Base-by-base conservation (phyloP, 495 filamentous ascomycete genomes). In the Podospora pseudopauciseta region DNA sequence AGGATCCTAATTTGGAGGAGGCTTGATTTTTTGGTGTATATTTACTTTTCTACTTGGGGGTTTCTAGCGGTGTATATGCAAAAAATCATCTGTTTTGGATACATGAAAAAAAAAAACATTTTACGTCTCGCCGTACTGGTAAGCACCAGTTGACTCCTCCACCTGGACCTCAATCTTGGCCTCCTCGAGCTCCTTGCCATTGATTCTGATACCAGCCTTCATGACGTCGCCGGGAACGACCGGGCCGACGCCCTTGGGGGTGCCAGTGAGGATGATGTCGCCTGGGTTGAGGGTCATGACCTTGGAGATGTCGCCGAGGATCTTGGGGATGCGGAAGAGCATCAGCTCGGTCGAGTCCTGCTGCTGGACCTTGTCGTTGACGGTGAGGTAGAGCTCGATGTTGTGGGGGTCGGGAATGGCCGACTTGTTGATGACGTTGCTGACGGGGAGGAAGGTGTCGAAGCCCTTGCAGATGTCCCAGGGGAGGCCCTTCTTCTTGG, bases 391-490 rank as follows among this genome's bases (percentile, higher is more conserved):
- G 58, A 99, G 83, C 78, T 94, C 90, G 55, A 91, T 89, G 68
- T 92, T 86, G 74, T 97, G 92, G 44, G 95, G 95, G 82, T 97
- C 88, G 16, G 91, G 89, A 69, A 98, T 91, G 65, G 80, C 80
- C 20, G 86, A 82, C 80, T 93, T 95, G 56, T 86, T 78, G 68
- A 99, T 97, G 65, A 89, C 83, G 55, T 89, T 80, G 70, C 87
- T 90, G 68, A 99, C 85, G 60, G 95, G 95, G 11, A 94, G 84
- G 84, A 99, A 99, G 23, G 95, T 98, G 75, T 98, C 96, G 77
- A 97, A 97, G 54, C 96, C 96, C 81, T 99, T 99, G 68, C 90
- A 88, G 69, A 97, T 95, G 65, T 89, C 86, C 95, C 95, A 99
- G 18, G 95, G 95, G n/a, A 97, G 87, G 18, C 94, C 92, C 83